Conservation (phyloP, 371 early-diverging fungal species). For the Lichtheimia ornata region DNA sequence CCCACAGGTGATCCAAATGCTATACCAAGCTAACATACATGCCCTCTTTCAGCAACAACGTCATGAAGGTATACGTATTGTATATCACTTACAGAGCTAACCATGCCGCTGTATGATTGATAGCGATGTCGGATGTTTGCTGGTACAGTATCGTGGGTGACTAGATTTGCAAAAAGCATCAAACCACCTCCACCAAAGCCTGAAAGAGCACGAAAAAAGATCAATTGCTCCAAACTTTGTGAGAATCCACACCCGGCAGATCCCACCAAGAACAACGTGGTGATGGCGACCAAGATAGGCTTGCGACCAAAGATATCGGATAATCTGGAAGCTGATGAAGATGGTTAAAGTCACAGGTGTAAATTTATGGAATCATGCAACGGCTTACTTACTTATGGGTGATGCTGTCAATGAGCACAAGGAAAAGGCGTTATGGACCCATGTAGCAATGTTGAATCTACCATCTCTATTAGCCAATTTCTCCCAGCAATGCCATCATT, state of each 20-base stretch:
- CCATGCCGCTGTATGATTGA: slow-evolving; percentile 40
- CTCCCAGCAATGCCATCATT: background rate
- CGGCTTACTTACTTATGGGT: background rate
- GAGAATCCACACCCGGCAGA: slow-evolving; percentile 56
- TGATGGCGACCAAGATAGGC: slow-evolving; percentile 24
- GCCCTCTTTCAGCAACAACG: no score
- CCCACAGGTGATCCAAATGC: slow-evolving; percentile 49
- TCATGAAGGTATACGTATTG: no score
- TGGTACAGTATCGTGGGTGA: slow-evolving; percentile 39
- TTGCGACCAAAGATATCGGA: slow-evolving; percentile 45
- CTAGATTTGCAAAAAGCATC: slow-evolving; percentile 11
- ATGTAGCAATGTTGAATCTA: slow-evolving; percentile 1
- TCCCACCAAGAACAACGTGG: slow-evolving; percentile 32
- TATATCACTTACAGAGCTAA: slow-evolving; percentile 29
- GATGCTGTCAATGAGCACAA: background rate
- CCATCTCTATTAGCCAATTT: background rate
- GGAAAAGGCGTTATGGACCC: slow-evolving; percentile 1
- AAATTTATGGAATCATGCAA: no score
- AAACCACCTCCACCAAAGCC: slow-evolving; percentile 85
- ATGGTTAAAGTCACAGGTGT: background rate
- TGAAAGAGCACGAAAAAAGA: slow-evolving; percentile 70
- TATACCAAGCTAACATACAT: slow-evolving; percentile 25
- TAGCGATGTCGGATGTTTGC: slow-evolving; percentile 34
- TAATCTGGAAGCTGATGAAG: slow-evolving; percentile 29
- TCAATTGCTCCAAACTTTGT: slow-evolving; percentile 60